Percentiles rank a stretch among this genome's conserved stretches.
Conservation (phyloP, 2,329 filamentous ascomycete species). For the Phaeoacremonium minimum region DNA sequence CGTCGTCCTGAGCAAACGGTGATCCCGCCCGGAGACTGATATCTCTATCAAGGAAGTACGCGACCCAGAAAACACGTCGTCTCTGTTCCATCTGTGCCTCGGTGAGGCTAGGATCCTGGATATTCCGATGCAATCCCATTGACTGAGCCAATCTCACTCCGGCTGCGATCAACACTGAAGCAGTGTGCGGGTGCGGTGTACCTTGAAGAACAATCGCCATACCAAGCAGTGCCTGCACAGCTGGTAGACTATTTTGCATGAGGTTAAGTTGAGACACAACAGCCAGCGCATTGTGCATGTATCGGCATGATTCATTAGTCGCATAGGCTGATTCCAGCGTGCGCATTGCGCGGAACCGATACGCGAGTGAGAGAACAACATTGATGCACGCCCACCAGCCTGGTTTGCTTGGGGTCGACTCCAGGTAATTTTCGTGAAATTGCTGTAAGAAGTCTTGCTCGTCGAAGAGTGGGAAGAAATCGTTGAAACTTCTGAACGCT, state of each 20-base stretch:
- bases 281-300: neutral
- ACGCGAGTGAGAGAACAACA: constrained; percentile 15
- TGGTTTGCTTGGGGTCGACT: constrained; percentile 8
- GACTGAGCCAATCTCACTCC: constrained; percentile 18
- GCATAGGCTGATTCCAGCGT: constrained; percentile 1
- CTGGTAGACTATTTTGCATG: constrained; percentile 1
- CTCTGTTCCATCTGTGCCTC: constrained; percentile 9
- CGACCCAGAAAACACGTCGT: constrained; percentile 35
- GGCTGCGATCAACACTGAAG: constrained; percentile 11
- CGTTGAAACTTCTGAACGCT: constrained; percentile 10
- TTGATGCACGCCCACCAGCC: constrained; percentile 19
- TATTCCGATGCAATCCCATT: constrained; percentile 14
- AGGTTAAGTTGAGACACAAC: neutral
- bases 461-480: constrained; percentile 54
- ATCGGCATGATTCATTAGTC: constrained; percentile 1
- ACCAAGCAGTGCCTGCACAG: constrained; percentile 18
- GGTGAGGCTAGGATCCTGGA: constrained; percentile 7
- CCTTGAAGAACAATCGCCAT: constrained; percentile 17
- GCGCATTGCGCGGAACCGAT: constrained; percentile 8
- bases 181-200: constrained; percentile 14
- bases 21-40: constrained; percentile 29
- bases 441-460: constrained; percentile 73
- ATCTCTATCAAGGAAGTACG: constrained; percentile 34
- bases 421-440: constrained; percentile 51
- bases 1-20: constrained; percentile 32